Conservation (phyloP, 1,139 yeast species). For the Diutina sp. region DNA sequence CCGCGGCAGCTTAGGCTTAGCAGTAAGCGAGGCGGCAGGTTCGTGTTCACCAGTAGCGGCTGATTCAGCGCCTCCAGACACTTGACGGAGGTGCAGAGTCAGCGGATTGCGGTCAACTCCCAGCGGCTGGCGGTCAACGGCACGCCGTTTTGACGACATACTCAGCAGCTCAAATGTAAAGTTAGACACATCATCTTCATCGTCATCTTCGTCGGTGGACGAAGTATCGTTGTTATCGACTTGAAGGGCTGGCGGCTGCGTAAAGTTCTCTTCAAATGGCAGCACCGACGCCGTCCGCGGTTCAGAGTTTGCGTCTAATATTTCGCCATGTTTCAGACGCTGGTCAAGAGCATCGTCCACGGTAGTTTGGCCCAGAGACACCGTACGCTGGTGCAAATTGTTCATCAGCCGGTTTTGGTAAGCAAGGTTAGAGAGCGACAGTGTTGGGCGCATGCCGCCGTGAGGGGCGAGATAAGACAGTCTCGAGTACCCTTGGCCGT, state of each 20-base stretch:
- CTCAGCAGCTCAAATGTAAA: not conserved
- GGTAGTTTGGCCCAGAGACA: not conserved
- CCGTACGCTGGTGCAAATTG: not conserved
- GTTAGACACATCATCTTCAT: not conserved
- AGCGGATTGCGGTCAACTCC: not conserved
- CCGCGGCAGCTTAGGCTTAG: conserved; percentile 17
- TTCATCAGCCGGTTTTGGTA: not conserved
- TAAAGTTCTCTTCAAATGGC: not conserved
- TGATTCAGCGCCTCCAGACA: not conserved
- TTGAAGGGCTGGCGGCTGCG: not conserved
- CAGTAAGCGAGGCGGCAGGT: not conserved
- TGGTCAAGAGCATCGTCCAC: not conserved
- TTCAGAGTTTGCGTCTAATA: not conserved
- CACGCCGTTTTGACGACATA: not conserved
- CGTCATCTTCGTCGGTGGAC: not conserved
- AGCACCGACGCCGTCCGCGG: not conserved
- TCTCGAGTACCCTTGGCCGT: not conserved
- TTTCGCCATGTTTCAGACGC: not conserved
- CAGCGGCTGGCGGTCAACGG: not conserved
- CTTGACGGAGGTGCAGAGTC: not conserved
- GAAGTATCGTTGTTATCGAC: not conserved
- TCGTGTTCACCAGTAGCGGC: not conserved
- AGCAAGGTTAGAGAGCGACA: not conserved
- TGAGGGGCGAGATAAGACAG: not conserved
- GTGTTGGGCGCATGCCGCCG: not conserved